Evolutionary conservation across 805 yeast genomes (phyloP).

Genomic region (Myxozyma nipponensis): DNA sequence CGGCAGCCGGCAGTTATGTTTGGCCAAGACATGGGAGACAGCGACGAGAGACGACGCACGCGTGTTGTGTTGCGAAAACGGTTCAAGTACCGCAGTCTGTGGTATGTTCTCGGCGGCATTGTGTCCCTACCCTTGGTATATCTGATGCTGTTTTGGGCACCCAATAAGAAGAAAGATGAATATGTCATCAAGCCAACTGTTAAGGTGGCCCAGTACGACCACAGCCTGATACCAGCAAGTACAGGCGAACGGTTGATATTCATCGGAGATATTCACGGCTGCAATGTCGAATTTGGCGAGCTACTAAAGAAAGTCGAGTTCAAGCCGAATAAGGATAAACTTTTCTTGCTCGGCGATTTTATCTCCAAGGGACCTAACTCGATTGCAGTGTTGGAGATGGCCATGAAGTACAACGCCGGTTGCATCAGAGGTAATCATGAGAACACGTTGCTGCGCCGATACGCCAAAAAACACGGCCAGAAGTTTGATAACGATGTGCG

Average conservation of each 20-base stretch:
- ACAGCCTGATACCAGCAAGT: constrained; percentile 8
- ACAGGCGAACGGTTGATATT: constrained; percentile 49
- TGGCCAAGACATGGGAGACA: too few relatives aligned
- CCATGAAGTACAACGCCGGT: constrained; percentile 54
- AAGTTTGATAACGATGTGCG: constrained; percentile 27
- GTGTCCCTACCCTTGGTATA: constrained; percentile 10
- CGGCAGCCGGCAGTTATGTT: too few relatives aligned
- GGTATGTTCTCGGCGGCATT: not conserved
- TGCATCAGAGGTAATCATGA: constrained; percentile 93
- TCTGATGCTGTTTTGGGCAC: constrained; percentile 16
- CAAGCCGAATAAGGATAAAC: constrained; percentile 49
- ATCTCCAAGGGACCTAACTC: constrained; percentile 81
- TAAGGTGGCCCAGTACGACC: constrained; percentile 21
- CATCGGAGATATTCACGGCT: constrained; percentile 89
- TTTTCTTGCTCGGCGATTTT: constrained; percentile 79
- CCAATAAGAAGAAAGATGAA: constrained; percentile 1
- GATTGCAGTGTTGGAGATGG: constrained; percentile 59
- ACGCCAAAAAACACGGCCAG: constrained; percentile 57
- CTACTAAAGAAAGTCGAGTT: constrained; percentile 52
- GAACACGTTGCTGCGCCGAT: constrained; percentile 60
- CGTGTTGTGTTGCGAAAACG: too few relatives aligned
- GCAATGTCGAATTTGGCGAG: constrained; percentile 50
- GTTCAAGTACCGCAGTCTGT: not conserved
- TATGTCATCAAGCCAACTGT: constrained; percentile 21
- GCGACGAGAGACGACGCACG: too few relatives aligned